Evolutionary conservation across 768 basidiomycete species (phyloP), one percentile per base, ranked within the genome.

Genomic region (Suillus tomentosus): DNA sequence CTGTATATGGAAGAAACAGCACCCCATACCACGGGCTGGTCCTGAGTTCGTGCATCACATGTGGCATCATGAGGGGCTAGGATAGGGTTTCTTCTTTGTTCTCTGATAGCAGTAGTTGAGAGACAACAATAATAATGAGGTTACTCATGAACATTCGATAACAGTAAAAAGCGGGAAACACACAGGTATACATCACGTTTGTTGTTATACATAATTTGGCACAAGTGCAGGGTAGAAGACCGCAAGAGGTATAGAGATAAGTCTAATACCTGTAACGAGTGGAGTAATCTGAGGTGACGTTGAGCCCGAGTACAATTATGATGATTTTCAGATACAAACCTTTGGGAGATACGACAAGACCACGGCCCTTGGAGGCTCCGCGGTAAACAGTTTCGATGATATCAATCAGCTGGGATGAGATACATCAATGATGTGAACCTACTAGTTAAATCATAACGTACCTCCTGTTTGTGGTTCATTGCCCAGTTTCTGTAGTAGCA

Each of bases 391-490:
- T 98, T 78, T 98, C 96, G 69, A 99, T 89, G 69, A 99, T 96
- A 75, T 99, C 96, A 71, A 99, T 96, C 74, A 99, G 80, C 95
- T 98, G 65, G 11, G 10, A 42, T 40, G 0, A 31, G 17, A 27
- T 3, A 5, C 3, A 31, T 58, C 27, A 58, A 42, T 31, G 14
- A 27, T 5, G 17, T 27, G 39, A 6, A 24, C 27, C 24, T 3
- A 42, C 40, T 19, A 19, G 17, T 19, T 17, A 2, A 27, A 59
- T 43, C 4, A 47, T 40, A 42, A 68, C 84, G 40, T 48, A 94
- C 94, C 83, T 99, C 97, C 79, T 99, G 96, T 74, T 99, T 97
- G 77, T 96, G 95, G 73, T 95, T 92, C 86, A 99, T 97, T 19
- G 96, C 88, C 97, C 97, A 99, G 76, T 98, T 99, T 77, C 97